Evolutionary conservation across 2,329 filamentous ascomycete species (phyloP), one percentile per base, ranked within the genome.

Genomic region (Aspergillus clavatus): DNA sequence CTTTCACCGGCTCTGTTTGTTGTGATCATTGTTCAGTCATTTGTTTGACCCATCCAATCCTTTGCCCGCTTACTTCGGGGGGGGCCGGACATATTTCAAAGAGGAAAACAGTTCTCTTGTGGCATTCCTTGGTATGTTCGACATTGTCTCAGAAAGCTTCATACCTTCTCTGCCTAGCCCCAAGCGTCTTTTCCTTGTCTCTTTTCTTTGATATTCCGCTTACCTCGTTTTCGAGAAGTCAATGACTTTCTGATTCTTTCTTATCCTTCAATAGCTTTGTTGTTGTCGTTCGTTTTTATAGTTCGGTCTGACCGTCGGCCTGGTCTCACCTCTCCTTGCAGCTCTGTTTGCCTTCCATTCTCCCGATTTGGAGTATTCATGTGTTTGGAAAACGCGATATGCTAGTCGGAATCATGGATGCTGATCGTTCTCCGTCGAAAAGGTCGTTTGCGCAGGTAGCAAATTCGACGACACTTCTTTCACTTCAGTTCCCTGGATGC

Each of bases 371-470:
- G 52, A 42, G 38, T 39, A 42, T 45, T 39, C 47, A 43, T 35
- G 45, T 35, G 44, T 42, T 45, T 40, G 35, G 19, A 47, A 19
- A 38, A 38, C 40, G 41, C 47, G n/a, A n/a, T n/a, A 44, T n/a
- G 16, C 31, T 38, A 48, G 28, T 14, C 51, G 50, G 48, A 45
- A 50, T 47, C 48, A 60, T 58, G 55, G 54, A 62, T 47, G 55
- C 61, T 64, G 57, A 61, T 55, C 50, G 50, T 50, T 41, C 52
- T 46, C 54, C 54, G 45, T 58, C 55, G 36, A 63, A 63, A 61
- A 67, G 59, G 53, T 57, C 62, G 58, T 67, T 68, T 68, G 66
- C 66, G 63, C 67, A 61, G 67, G 66, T 60, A 67, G 65, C 65
- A 69, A 67, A 53, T 56, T 47, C 59, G 39, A 54, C 55, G 40